phyloP scores from a whole-genome alignment of 176 grass and related monocot species.

The Aegilops sharonensis region DNA sequence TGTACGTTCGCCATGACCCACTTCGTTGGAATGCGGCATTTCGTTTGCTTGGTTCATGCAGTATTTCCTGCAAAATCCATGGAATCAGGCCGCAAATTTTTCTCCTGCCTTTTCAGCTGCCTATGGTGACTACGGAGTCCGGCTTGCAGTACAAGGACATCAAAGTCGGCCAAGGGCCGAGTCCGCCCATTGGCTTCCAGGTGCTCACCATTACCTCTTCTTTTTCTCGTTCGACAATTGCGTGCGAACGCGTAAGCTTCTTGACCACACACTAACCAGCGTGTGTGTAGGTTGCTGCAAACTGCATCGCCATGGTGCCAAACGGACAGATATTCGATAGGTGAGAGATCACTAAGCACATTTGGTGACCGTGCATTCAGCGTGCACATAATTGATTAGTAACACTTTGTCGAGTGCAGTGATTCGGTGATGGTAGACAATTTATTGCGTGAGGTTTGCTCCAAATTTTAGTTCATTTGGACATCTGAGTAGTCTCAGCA shows the following conservation, averaged over 20 bases:
- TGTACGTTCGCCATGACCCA: constrained; percentile 43
- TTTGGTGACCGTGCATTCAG: not conserved
- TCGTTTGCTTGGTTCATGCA: no score
- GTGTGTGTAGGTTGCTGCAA: constrained; percentile 86
- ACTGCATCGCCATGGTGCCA: constrained; percentile 89
- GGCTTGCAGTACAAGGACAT: constrained; percentile 95
- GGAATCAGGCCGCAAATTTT: not conserved
- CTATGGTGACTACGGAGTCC: constrained; percentile 86
- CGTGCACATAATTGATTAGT: not conserved
- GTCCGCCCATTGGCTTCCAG: constrained; percentile 88
- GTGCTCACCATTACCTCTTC: not conserved
- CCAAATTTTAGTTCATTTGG: no score
- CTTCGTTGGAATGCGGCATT: no score
- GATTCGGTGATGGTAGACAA: no score
- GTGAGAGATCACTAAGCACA: constrained; percentile 16
- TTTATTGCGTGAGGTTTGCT: no score
- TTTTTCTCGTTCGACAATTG: not conserved
- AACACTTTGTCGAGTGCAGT: not conserved
- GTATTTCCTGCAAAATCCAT: not conserved
- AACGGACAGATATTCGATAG: constrained; percentile 93
- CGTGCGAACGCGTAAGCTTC: no score
- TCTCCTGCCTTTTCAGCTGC: constrained; percentile 41
- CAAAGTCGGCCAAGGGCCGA: constrained; percentile 70
- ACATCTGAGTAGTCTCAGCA: no score
- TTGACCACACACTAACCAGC: not conserved